Base-by-base conservation (phyloP, 2,329 filamentous ascomycete genomes). In the Penicillium sp. region DNA sequence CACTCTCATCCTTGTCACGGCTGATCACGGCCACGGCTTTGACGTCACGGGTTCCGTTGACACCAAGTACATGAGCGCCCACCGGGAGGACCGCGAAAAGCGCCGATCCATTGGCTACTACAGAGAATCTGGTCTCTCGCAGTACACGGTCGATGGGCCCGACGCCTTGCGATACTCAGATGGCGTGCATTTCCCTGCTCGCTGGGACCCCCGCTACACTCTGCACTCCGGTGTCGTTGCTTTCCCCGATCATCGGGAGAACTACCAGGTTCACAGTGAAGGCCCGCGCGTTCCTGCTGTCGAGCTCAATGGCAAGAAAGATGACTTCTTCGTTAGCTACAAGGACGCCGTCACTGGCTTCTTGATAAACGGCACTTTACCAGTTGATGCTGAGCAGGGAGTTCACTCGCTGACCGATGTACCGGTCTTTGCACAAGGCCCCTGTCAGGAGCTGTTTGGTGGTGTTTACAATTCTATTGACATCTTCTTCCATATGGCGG, bases 11-110 rank as follows among this genome's bases (percentile, higher is more conserved):
- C 69, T 95, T 45, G 88, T 94, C 45, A 90, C 89, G 3, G 87
- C 89, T n/a, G 89, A 95, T 67, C 90, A 94, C 77, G 90, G 90
- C 39, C 90, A 95, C 74, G 90, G 90, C 50, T 95, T 95, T 69
- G 90, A 92, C 62, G 90, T 95, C 61, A 92, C 87, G 69, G 90
- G 90, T 57, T 85, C 81, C 58, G 88, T 90, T 44, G 90, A 95
- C 67, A 94, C 89, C 16, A 78, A 87, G 68, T 94, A 92, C 73
- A 79, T 93, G 43, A 76, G 81, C 15, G 80, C 81, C 4, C 83
- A 90, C 63, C 72, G 78, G 6, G 79, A 80, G 16, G 84, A 88
- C 68, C 86, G 90, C 62, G 75, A 82, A 63, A 93, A 91, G 81
- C 87, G 90, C 62, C 78, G 81, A 45, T 89, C 90, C 36, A 77